Conservation (phyloP, 495 filamentous ascomycete species). For the Podospora didyma region DNA sequence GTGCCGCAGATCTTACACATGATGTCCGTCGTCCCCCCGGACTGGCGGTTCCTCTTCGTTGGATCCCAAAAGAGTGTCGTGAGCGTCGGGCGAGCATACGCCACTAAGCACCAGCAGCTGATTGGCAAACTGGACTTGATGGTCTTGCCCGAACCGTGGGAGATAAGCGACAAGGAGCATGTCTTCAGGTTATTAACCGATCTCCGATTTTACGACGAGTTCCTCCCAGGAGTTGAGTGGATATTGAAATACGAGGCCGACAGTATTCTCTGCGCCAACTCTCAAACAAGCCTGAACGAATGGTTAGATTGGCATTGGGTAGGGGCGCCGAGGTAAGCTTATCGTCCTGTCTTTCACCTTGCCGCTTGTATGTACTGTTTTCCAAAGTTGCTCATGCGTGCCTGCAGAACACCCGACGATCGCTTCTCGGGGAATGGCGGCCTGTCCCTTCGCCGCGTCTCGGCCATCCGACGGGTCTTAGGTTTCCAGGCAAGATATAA, state of each 20-base stretch:
- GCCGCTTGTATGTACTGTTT: not conserved
- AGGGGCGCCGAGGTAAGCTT: conserved; percentile 39
- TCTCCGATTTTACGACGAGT: conserved; percentile 43
- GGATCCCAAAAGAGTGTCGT: conserved; percentile 38
- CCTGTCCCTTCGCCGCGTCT: conserved; percentile 46
- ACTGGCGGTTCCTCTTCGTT: conserved; percentile 50
- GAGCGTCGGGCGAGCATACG: conserved; percentile 34
- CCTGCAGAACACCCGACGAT: conserved; percentile 26
- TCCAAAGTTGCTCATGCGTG: conserved; percentile 2
- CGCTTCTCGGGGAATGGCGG: conserved; percentile 46
- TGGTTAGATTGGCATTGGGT: conserved; percentile 48
- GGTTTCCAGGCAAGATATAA: conserved; percentile 40
- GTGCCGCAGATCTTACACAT: conserved; percentile 46
- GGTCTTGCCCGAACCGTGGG: conserved; percentile 36
- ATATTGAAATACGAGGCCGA: conserved; percentile 45
- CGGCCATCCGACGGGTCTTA: conserved; percentile 37
- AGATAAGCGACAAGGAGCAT: conserved; percentile 39
- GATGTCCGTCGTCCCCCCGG: conserved; percentile 46
- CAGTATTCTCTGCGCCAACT: conserved; percentile 48
- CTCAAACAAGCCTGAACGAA: conserved; percentile 39
- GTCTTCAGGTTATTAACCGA: conserved; percentile 41
- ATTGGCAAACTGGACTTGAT: conserved; percentile 46
- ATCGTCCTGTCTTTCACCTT: not conserved
- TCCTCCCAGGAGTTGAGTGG: conserved; percentile 42
- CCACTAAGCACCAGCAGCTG: conserved; percentile 38